Base-by-base conservation (phyloP, 352 stramenopile species). In the Globisporangium heterothallicum region DNA sequence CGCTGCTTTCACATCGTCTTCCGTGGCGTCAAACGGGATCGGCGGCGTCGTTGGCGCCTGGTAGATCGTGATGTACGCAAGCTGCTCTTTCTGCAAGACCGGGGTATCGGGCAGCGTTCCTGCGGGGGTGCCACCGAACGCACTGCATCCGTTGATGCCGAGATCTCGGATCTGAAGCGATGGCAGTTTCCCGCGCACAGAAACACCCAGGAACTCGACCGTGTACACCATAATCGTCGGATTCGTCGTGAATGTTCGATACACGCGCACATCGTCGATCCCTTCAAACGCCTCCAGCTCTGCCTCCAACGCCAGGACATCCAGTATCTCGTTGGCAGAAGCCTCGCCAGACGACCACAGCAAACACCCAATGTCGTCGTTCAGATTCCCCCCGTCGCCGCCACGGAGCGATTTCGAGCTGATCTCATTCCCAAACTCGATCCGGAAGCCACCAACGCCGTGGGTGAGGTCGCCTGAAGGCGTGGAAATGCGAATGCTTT, bases 71-170 rank as follows among this genome's bases (percentile, higher is more conserved):
- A 88, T 60, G 53, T 73, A 85, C 5, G 82, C 64, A 1, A 63
- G 38, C 34, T 91, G 75, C 13, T 77, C 53, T 12, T 80, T 75
- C 3, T 60, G 59, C 7, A 89, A 64, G 0, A 63, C 42, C 2
- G 56, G 34, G 1, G 53, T 44, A 0, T 46, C 36, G 0, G 44
- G 35, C 14, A 56, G 16, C 3, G 59, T 53, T 1, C 58, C 42
- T 6, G 44, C 49, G 58, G 80, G 42, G n/a, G 63, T 41, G 19
- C 68, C 58, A 35, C 58, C 56, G 56, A 90, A 88, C 2, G 61
- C 83, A 25, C 84, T 84, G 63, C 95, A 98, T 16, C 95, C 95
- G 56, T 98, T 98, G 0, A 43, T 78, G 9, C 95, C 95, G 13
- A 96, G 41, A 61, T 98, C 87, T 10, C 88, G 59, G n/a, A 98